phyloP scores from a whole-genome alignment of 176 grass and related monocot genomes.

The Hordeum vulgare region MorexV3_pseudomolecules_assembly NC_058521.1:14542436-14542935 shows the following conservation, averaged over 20 bases:
- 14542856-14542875: not conserved
- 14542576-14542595: conserved; percentile 1
- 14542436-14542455: conserved; percentile 50
- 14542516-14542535: conserved; percentile 68
- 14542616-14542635: conserved; percentile 20
- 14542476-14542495: conserved; percentile 60
- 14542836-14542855: not conserved
- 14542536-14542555: conserved; percentile 49
- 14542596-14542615: not conserved
- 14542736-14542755: not conserved
- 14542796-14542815: not conserved
- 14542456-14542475: conserved; percentile 49
- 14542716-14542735: conserved; percentile 26
- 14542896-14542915: not conserved
- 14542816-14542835: not conserved
- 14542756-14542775: not conserved
- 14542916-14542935: not conserved
- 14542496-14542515: conserved; percentile 81
- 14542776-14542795: not conserved
- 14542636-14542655: conserved; percentile 26
- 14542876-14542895: not conserved
- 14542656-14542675: conserved; percentile 55
- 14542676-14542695: conserved; percentile 30
- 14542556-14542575: conserved; percentile 5
- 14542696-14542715: conserved; percentile 33